Evolutionary conservation across 345 rosid genomes (phyloP).

Genomic region (Microthlaspi erraticum): DNA sequence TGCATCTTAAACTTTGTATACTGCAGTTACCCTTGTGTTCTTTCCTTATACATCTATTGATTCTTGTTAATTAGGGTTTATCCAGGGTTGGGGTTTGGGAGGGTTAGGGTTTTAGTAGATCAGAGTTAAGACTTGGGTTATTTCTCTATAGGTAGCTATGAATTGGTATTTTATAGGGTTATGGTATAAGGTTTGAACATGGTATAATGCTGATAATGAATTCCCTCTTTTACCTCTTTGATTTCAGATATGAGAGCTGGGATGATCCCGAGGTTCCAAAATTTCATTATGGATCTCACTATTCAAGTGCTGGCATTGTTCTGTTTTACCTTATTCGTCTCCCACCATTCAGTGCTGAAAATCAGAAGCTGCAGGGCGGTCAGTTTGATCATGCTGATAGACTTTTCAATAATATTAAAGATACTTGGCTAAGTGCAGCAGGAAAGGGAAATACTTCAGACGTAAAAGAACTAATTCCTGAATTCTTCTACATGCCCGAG

Average conservation of each 20-base stretch:
- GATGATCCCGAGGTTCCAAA: slow-evolving; percentile 99
- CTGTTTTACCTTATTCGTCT: slow-evolving; percentile 97
- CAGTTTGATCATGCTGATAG: slow-evolving; percentile 99
- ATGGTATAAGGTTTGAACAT: no score
- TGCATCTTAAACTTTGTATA: slow-evolving; percentile 32
- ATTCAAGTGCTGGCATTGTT: slow-evolving; percentile 99
- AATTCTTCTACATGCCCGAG: slow-evolving; percentile 98
- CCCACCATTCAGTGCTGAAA: slow-evolving; percentile 96
- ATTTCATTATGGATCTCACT: slow-evolving; percentile 99
- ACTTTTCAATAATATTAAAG: slow-evolving; percentile 88
- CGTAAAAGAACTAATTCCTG: slow-evolving; percentile 98
- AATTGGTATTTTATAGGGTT: no score
- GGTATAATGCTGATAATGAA: background rate
- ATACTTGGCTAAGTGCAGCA: slow-evolving; percentile 98
- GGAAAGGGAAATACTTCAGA: slow-evolving; percentile 98
- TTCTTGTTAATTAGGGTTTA: slow-evolving; percentile 10
- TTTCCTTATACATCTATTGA: background rate
- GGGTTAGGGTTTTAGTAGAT: no score
- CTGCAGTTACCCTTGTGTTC: slow-evolving; percentile 14
- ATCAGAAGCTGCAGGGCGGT: slow-evolving; percentile 99
- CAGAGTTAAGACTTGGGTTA: no score
- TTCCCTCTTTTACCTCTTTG: slow-evolving; percentile 20
- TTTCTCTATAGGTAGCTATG: no score
- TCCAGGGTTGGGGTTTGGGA: no score
- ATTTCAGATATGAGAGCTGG: slow-evolving; percentile 96